Conservation (phyloP, 108 stramenopile species). For the Licmophora abbreviata region DNA sequence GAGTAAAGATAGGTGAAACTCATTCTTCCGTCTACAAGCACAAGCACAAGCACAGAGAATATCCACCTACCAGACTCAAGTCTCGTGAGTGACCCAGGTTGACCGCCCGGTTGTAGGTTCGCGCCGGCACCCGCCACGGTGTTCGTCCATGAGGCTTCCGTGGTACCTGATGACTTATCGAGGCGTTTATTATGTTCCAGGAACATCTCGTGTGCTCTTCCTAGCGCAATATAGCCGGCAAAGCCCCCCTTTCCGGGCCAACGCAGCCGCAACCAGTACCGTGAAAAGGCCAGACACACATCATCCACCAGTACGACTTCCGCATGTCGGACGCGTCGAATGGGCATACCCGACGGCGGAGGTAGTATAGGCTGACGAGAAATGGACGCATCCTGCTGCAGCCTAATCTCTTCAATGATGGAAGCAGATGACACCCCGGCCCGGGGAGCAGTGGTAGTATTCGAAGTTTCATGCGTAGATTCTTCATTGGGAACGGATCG, state of each 20-base stretch:
- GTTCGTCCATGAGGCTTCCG: no score
- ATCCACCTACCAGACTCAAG: no score
- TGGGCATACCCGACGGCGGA: slow-evolving; percentile 10
- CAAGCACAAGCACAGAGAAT: no score
- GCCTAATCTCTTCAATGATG: no score
- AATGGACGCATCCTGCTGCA: neutral
- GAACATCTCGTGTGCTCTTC: no score
- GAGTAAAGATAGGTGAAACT: no score
- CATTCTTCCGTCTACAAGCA: no score
- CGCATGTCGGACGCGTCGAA: slow-evolving; percentile 73
- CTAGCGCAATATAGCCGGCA: slow-evolving; percentile 72
- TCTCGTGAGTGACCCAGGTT: no score
- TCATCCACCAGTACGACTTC: slow-evolving; percentile 81
- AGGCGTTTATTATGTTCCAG: no score
- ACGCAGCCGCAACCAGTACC: slow-evolving; percentile 72
- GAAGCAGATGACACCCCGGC: neutral
- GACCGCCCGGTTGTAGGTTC: no score
- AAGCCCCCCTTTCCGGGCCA: slow-evolving; percentile 83
- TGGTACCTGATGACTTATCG: no score
- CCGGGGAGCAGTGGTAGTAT: neutral
- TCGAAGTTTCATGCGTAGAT: neutral
- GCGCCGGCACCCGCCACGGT: no score
- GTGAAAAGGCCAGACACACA: slow-evolving; percentile 38
- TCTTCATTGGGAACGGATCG: slow-evolving; percentile 1
- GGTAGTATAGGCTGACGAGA: slow-evolving; percentile 1